These are phyloP conservation scores for Pisolithus thermaeus DNA, from an alignment of 1,284 basidiomycete genomes.

Conservation along the genomic window DNA sequence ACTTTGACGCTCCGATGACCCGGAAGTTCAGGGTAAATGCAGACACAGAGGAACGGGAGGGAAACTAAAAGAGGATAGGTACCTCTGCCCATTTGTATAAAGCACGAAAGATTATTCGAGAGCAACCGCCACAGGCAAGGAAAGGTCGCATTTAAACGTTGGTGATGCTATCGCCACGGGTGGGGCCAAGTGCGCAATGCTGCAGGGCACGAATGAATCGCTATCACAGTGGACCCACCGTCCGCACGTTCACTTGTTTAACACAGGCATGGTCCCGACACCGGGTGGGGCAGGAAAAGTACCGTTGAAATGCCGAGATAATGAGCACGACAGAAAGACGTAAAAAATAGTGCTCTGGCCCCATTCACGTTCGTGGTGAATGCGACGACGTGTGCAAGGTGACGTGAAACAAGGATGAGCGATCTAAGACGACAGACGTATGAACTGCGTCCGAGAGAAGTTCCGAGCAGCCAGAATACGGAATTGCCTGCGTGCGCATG, in stretches of 20 bases:
- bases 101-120: no score
- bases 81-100: no score
- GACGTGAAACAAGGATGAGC: background rate
- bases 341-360: background rate
- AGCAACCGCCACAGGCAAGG: no score
- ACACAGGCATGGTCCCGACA: background rate
- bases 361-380: background rate
- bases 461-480: background rate
- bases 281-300: background rate
- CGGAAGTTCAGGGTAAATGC: background rate
- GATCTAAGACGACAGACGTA: background rate
- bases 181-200: background rate
- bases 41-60: background rate
- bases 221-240: background rate
- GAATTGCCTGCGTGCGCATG: no score
- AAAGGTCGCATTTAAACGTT: background rate
- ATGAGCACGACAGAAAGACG: background rate
- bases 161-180: background rate
- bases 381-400: background rate
- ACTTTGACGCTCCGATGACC: background rate
- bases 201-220: background rate
- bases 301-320: background rate
- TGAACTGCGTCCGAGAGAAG: no score
- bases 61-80: background rate
- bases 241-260: background rate